These are phyloP conservation scores for Trypanosomatidae sp. DNA, from an alignment of 208 protist genomes.

Conservation along the genomic window DNA sequence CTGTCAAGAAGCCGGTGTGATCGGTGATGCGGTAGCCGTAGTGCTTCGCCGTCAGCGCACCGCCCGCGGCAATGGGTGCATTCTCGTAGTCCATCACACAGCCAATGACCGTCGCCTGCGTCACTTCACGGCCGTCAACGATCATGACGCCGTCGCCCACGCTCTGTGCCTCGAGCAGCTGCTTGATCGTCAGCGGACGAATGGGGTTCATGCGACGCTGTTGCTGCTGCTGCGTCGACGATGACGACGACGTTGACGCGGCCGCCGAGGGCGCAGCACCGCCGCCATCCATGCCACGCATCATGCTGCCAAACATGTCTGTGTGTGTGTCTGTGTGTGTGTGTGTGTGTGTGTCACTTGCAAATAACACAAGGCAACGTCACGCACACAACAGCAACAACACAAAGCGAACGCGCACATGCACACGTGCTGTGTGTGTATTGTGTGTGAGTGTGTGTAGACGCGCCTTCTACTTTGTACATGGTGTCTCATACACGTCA, in stretches of 20 bases:
- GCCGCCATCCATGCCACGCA: not conserved
- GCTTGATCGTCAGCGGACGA: conserved; percentile 82
- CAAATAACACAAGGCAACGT: conserved; percentile 4
- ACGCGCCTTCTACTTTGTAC: not conserved
- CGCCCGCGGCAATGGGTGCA: conserved; percentile 24
- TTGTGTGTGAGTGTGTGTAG: not conserved
- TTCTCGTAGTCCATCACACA: conserved; percentile 74
- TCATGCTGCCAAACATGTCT: not conserved
- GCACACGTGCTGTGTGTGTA: too few relatives aligned
- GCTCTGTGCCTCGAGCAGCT: conserved; percentile 67
- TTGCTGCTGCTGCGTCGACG: conserved; percentile 16
- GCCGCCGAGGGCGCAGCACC: not conserved
- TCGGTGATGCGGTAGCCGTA: conserved; percentile 76
- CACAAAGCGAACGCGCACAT: not conserved
- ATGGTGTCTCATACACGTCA: not conserved
- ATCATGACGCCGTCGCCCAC: conserved; percentile 81
- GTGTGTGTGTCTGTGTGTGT: conserved; percentile 1
- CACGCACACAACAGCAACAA: not conserved
- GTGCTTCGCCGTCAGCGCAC: conserved; percentile 79
- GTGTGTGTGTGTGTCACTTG: not conserved
- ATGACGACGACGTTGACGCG: not conserved
- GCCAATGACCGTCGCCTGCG: conserved; percentile 74
- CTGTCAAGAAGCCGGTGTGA: conserved; percentile 67
- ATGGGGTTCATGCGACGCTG: conserved; percentile 77
- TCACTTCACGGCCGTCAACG: conserved; percentile 78